A percentile compares a stretch with the other conserved stretches of the same genome.
These are phyloP conservation scores for Anisodus tanguticus DNA, from an alignment of 257 asterid species.

Conservation along the genomic window DNA sequence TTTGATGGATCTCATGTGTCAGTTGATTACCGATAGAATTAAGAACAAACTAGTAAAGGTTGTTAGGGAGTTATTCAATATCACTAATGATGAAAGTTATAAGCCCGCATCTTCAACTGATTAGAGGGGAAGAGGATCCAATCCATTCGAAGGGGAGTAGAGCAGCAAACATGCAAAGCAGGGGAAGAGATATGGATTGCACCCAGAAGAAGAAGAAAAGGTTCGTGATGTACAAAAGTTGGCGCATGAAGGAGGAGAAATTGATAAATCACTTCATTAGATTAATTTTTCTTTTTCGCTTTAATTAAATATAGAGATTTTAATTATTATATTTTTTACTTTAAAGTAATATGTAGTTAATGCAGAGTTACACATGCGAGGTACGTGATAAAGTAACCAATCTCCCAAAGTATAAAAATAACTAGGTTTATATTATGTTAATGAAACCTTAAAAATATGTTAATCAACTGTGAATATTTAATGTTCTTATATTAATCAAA, in stretches of 20 bases:
- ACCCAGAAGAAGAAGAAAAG: constrained; percentile 33
- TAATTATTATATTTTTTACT: too few relatives aligned
- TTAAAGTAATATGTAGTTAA: too few relatives aligned
- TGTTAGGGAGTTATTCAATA: neutral
- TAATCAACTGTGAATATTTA: too few relatives aligned
- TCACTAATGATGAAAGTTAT: neutral
- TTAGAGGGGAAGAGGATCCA: neutral
- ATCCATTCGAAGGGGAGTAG: neutral
- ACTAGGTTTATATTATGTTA: too few relatives aligned
- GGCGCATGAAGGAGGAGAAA: constrained; percentile 14
- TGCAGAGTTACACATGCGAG: too few relatives aligned
- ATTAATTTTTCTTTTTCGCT: too few relatives aligned
- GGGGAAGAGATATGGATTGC: neutral
- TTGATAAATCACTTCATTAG: neutral
- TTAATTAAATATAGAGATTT: too few relatives aligned
- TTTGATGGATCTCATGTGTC: neutral
- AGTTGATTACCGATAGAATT: constrained; percentile 15
- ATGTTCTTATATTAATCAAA: too few relatives aligned
- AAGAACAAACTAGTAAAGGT: neutral
- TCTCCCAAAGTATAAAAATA: too few relatives aligned
- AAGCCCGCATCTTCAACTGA: neutral
- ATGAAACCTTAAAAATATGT: too few relatives aligned
- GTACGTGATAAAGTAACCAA: too few relatives aligned
- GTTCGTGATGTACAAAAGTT: neutral
- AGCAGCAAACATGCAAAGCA: too few relatives aligned